Evolutionary conservation across 2,329 filamentous ascomycete genomes (phyloP).

Genomic region (Beauveria bassiana): DNA sequence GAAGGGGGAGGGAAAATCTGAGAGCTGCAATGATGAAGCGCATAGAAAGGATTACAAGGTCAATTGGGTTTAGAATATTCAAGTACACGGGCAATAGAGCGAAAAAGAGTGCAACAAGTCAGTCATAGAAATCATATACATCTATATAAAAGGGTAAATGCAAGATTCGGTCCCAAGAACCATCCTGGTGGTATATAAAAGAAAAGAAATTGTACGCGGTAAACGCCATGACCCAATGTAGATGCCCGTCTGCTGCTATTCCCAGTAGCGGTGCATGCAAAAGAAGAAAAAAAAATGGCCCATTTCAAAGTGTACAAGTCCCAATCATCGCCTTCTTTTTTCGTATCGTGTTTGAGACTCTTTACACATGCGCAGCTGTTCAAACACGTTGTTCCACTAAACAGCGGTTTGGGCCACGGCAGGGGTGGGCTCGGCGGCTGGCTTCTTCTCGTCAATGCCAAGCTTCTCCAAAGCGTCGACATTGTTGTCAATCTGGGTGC

Average conservation of each 20-base stretch:
- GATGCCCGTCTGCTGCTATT: not conserved
- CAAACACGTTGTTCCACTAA: not conserved
- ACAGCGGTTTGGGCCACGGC: not conserved
- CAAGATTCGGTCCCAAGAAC: not conserved
- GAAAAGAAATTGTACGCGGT: not conserved
- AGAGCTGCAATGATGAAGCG: not conserved
- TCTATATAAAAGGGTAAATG: not conserved
- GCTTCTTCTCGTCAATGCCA: slow-evolving; percentile 21
- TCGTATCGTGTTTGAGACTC: not conserved
- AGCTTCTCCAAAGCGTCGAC: slow-evolving; percentile 25
- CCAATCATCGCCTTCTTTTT: not conserved
- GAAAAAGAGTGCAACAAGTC: not conserved
- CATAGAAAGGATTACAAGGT: not conserved
- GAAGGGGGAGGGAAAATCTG: too few relatives aligned
- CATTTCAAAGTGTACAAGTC: not conserved
- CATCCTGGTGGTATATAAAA: slow-evolving; percentile 6
- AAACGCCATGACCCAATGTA: not conserved
- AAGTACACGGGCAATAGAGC: not conserved
- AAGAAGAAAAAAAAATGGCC: not conserved
- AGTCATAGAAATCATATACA: not conserved
- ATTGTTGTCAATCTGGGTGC: slow-evolving; percentile 13
- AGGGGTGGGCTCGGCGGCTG: not conserved
- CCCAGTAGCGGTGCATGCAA: not conserved
- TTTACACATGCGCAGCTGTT: not conserved
- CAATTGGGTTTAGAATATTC: not conserved